Conservation (phyloP, 805 yeast genomes). For the Blastobotrys chiropterorum region DNA sequence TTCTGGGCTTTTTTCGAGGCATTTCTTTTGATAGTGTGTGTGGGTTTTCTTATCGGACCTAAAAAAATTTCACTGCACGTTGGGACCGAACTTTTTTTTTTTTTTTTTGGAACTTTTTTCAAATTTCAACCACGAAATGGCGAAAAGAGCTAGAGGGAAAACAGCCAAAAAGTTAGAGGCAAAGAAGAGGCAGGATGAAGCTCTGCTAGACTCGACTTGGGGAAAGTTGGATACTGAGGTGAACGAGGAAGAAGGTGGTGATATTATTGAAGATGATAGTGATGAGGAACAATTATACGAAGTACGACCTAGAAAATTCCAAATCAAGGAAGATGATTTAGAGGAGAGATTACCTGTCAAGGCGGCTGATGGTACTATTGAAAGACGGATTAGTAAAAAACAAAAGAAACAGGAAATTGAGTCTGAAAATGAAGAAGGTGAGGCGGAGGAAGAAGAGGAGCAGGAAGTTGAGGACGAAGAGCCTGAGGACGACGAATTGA, state of each 20-base stretch:
- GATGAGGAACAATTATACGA: constrained; percentile 79
- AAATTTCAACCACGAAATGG: constrained; percentile 15
- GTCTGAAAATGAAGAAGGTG: constrained; percentile 23
- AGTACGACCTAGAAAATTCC: constrained; percentile 54
- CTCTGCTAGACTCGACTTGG: constrained; percentile 16
- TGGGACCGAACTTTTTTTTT: neutral
- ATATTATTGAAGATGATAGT: constrained; percentile 30
- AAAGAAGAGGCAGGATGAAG: constrained; percentile 11
- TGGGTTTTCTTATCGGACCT: neutral
- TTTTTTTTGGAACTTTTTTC: neutral
- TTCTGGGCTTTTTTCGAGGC: constrained; percentile 22
- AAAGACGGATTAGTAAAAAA: constrained; percentile 45
- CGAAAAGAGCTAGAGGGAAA: constrained; percentile 22
- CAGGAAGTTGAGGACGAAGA: constrained; percentile 26
- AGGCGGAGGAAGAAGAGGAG: constrained; percentile 28
- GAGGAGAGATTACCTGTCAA: constrained; percentile 78
- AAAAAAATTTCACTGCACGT: neutral
- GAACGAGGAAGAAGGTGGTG: constrained; percentile 7
- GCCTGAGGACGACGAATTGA: constrained; percentile 21
- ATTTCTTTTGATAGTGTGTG: constrained; percentile 2
- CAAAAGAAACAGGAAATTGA: constrained; percentile 25
- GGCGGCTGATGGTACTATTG: constrained; percentile 62
- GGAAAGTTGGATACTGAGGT: constrained; percentile 8
- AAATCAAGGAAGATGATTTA: constrained; percentile 30
- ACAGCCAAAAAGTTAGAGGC: constrained; percentile 17